Percentiles rank a stretch among this genome's conserved stretches.
Evolutionary conservation across 768 basidiomycete species (phyloP).

Genomic region (Boletus rubescentipes): DNA sequence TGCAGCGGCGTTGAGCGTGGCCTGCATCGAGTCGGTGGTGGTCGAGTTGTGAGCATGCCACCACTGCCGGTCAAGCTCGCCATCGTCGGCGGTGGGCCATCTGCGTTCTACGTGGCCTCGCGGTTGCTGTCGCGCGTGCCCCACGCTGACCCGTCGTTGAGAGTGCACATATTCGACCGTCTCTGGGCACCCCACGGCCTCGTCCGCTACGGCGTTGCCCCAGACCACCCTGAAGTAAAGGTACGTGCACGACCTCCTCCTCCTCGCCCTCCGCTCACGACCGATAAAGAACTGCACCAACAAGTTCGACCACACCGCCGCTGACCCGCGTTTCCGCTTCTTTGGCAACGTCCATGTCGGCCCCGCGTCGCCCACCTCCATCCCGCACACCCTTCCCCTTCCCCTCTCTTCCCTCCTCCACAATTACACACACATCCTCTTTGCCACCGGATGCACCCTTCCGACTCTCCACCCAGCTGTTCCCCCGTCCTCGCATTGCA

Average conservation of each 20-base stretch:
- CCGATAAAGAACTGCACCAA: slow-evolving; percentile 85
- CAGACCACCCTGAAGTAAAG: slow-evolving; percentile 99
- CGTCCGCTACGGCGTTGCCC: slow-evolving; percentile 94
- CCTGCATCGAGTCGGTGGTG: slow-evolving; percentile 50
- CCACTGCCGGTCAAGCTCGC: slow-evolving; percentile 63
- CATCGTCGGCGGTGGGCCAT: slow-evolving; percentile 91
- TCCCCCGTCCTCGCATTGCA: slow-evolving; percentile 47
- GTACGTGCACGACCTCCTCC: slow-evolving; percentile 29
- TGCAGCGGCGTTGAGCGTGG: slow-evolving; percentile 59
- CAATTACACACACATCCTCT: slow-evolving; percentile 82
- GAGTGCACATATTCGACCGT: slow-evolving; percentile 87
- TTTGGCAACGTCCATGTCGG: slow-evolving; percentile 86
- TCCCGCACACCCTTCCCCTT: slow-evolving; percentile 55
- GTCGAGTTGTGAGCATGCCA: slow-evolving; percentile 8
- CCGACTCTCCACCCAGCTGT: slow-evolving; percentile 58
- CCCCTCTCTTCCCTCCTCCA: slow-evolving; percentile 59
- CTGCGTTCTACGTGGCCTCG: slow-evolving; percentile 94
- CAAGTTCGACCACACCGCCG: slow-evolving; percentile 83
- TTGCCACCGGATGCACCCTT: slow-evolving; percentile 82
- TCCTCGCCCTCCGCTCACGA: slow-evolving; percentile 11
- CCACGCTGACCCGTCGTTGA: slow-evolving; percentile 35
- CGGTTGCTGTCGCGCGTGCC: slow-evolving; percentile 71
- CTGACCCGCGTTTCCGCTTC: slow-evolving; percentile 81
- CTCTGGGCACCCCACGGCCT: slow-evolving; percentile 94
- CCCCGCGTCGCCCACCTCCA: slow-evolving; percentile 33